Evolutionary conservation across 2,329 filamentous ascomycete genomes (phyloP), one percentile per base, ranked within the genome.

Genomic region (Penicillium brasilianum): DNA sequence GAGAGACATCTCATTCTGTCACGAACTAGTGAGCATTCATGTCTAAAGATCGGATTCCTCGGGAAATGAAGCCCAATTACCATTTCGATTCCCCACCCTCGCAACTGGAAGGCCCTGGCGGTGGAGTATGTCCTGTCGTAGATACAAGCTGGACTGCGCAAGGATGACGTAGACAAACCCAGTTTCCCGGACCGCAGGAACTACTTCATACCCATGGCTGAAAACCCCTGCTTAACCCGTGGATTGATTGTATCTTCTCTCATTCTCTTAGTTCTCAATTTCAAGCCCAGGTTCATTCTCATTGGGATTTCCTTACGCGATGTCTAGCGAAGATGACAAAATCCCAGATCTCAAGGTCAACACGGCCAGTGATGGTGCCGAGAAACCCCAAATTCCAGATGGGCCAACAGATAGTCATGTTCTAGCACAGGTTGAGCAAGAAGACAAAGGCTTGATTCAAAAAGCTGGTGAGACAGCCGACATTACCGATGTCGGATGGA

Each of bases 371-470:
- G 36, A 60, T 20, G 10, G 20, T 25, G 22, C 20, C 13, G 25
- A 57, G 13, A 32, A 44, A 18, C 36, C 57, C 10, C 22, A 43
- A 8, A 39, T 22, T 20, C 61, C 58, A 8, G 56, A 63, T 18
- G 68, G 64, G 10, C 65, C 66, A 32, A 71, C 69, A 4, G 66
- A 70, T 9, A 71, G 69, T 46, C 69, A 71, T 63, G 48, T 66
- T 4, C 49, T 71, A n/a, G 63, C 68, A 5, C 67, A 69, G 36
- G 55, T 65, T 1, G 62, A 66, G 25, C 63, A 61, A 25, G 63
- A 70, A 20, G 63, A 69, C 20, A 66, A 69, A 51, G 66, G 66
- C 2, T 28, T 66, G 14, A 34, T 59, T 7, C 62, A 71, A 52
- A 58, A 60, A 55, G 50, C 61, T n/a, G 66, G 58, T 10, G 60